These are phyloP conservation scores for Adansonia grandidieri DNA, from an alignment of 441 rosid species.

Conservation along the genomic window DNA sequence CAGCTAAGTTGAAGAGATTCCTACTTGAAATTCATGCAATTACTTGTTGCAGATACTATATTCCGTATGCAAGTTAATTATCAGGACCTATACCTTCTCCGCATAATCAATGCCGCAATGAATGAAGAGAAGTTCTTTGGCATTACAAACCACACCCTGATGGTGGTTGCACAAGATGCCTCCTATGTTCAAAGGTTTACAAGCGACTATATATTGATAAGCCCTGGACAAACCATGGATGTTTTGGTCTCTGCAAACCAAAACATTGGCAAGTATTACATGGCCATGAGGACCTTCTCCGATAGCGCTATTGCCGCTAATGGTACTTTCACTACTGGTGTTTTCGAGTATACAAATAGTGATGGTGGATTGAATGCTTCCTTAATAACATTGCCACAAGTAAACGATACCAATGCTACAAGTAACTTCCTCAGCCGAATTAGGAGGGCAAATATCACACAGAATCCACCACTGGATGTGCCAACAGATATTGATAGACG, in stretches of 20 bases:
- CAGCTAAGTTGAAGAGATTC: too few species aligned
- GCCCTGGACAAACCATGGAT: conserved; percentile 43
- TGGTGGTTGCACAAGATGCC: conserved; percentile 35
- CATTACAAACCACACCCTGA: conserved; percentile 35
- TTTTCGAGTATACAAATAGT: conserved; percentile 5
- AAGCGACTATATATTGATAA: conserved; percentile 32
- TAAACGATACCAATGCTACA: conserved; percentile 46
- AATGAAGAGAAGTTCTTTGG: conserved; percentile 32
- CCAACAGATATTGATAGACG: conserved; percentile 40
- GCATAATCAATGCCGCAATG: conserved; percentile 40
- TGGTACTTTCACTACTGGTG: not conserved
- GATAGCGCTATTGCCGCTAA: not conserved
- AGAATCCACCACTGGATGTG: conserved; percentile 32
- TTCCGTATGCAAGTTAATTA: conserved; percentile 27
- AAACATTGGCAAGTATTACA: conserved; percentile 36
- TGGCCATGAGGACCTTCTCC: conserved; percentile 11
- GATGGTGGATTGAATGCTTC: conserved; percentile 3
- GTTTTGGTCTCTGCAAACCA: conserved; percentile 46
- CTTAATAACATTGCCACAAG: conserved; percentile 23
- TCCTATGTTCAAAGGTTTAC: conserved; percentile 33
- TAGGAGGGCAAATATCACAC: conserved; percentile 38
- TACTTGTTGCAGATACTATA: conserved; percentile 15
- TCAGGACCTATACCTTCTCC: conserved; percentile 32
- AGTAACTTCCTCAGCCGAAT: conserved; percentile 41
- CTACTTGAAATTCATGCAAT: not conserved